These are phyloP conservation scores for Tilletia walkeri DNA, from an alignment of 1,284 basidiomycete species.

Conservation along the genomic window DNA sequence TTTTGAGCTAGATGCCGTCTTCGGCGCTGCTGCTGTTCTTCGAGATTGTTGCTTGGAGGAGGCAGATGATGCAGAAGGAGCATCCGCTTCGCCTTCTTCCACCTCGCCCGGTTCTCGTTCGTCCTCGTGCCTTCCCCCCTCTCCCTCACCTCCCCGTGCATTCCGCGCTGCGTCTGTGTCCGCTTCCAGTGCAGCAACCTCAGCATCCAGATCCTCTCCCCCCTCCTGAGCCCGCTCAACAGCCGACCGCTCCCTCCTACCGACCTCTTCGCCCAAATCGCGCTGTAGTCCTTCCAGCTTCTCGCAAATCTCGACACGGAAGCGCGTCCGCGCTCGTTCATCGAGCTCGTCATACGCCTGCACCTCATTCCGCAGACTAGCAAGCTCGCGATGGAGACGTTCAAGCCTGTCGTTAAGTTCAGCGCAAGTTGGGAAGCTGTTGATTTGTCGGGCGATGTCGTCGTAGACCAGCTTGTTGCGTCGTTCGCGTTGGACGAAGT, in stretches of 20 bases:
- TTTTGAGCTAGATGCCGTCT: too few relatives aligned
- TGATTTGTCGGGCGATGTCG: constrained; percentile 37
- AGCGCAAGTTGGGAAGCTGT: constrained; percentile 32
- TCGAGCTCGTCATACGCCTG: constrained; percentile 13
- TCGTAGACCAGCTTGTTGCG: constrained; percentile 48
- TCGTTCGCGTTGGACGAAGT: constrained; percentile 33
- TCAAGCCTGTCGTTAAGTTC: constrained; percentile 30
- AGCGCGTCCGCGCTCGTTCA: background rate
- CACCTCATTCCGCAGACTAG: background rate
- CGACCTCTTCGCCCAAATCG: background rate
- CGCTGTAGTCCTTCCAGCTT: background rate
- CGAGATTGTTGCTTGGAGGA: too few relatives aligned
- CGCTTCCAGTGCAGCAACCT: constrained; percentile 10
- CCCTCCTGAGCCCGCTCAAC: constrained; percentile 11
- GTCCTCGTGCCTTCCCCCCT: background rate
- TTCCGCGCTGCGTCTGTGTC: background rate
- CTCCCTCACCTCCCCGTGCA: background rate
- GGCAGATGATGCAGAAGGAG: background rate
- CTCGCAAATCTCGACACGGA: background rate
- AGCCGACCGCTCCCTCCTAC: constrained; percentile 4
- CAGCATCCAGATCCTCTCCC: constrained; percentile 14
- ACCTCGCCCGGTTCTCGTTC: constrained; percentile 13
- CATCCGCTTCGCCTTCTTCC: constrained; percentile 4
- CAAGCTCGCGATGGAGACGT: background rate
- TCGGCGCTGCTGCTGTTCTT: too few relatives aligned